Evolutionary conservation across 2,329 filamentous ascomycete genomes (phyloP).

Genomic region (Cryphonectria naterciae): DNA sequence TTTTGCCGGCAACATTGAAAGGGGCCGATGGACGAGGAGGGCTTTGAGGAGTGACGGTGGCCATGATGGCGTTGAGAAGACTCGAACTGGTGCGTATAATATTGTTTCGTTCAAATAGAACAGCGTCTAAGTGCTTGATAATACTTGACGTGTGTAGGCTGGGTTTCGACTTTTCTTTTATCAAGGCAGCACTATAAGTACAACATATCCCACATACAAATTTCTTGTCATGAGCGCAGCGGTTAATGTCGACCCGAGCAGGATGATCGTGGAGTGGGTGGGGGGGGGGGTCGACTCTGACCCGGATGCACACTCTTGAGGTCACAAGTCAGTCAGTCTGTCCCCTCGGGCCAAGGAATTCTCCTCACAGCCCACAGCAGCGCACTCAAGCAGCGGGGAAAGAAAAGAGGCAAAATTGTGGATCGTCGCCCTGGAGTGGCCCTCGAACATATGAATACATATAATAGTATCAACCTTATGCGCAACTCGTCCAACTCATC

Average conservation of each 20-base stretch:
- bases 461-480: not conserved
- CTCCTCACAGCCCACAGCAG: conserved; percentile 9
- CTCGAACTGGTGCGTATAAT: not conserved
- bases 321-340: not conserved
- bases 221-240: not conserved
- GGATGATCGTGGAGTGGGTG: conserved; percentile 4
- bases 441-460: not conserved
- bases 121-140: too few species aligned
- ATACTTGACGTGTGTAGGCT: too few species aligned
- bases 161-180: too few species aligned
- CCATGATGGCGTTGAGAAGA: not conserved
- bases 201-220: not conserved
- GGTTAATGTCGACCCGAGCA: not conserved
- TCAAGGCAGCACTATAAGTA: not conserved
- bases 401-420: not conserved
- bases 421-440: not conserved
- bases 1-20: conserved; percentile 45
- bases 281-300: conserved; percentile 13
- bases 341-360: not conserved
- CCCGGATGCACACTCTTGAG: not conserved
- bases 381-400: not conserved
- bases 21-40: not conserved
- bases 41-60: conserved; percentile 1
- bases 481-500: not conserved
- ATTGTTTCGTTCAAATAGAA: not conserved